Evolutionary conservation across 768 basidiomycete genomes (phyloP), one percentile per base, ranked within the genome.

Genomic region (Serendipita sp.): DNA sequence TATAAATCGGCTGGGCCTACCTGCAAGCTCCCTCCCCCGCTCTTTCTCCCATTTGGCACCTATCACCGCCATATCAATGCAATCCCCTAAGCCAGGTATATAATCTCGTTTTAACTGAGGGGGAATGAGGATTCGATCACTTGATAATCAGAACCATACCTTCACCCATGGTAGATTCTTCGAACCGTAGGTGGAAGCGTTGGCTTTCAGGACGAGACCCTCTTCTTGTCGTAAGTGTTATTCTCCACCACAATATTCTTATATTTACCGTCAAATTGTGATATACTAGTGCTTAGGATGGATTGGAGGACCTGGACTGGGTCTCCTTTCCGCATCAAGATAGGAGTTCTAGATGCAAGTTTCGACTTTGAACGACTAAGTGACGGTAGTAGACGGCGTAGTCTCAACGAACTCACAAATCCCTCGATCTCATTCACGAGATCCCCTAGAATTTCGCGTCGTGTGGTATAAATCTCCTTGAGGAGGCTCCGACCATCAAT

Each of bases 1-100:
- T 44, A 63, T 13, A 46, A 64, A 48, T 15, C 44, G 63, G 51
- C 34, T 41, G 32, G 30, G 75, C 74, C 44, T 63, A 89, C 91
- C 91, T 73, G 85, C 75, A 3, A 96, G 76, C 63, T 86, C 85
- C 63, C 89, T 75, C 2, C 80, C 93, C 7, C 93, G 79, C 41
- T 85, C 80, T 70, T 84, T 85, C 64, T 90, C 87, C 89, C 90
- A 93, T 0, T 80, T 75, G 18, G 84, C 90, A 1, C 83, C 93
- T 18, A 95, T 74, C 38, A 95, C 71, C 2, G 84, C 83, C 65
- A 95, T 78, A 72, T 93, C 90, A 15, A 93, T 68, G 3, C 82
- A 80, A 72, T 97, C 93, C 0, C 91, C 90, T 51, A 86, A 79
- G 3, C 86, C 86, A 0, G 84, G 83, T 44, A 97, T 90, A 67